These are phyloP conservation scores for Carex cristatella DNA, from an alignment of 176 grass and related monocot genomes.

Conservation along the genomic window DNA sequence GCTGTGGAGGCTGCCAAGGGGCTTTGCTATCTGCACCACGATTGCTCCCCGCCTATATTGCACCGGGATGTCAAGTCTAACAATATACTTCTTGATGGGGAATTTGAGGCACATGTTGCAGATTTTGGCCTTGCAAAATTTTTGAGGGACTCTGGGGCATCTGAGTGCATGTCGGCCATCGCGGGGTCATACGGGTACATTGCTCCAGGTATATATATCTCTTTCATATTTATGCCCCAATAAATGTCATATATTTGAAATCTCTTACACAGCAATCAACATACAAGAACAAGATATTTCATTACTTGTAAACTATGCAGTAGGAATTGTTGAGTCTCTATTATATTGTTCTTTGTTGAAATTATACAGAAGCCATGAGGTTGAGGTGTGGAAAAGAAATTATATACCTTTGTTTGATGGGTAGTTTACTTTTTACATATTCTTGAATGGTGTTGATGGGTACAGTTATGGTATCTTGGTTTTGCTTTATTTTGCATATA, in stretches of 20 bases:
- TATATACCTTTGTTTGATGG: not conserved
- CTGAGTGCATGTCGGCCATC: constrained; percentile 97
- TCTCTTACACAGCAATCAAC: not conserved
- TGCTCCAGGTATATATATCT: constrained; percentile 50
- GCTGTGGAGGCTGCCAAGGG: constrained; percentile 87
- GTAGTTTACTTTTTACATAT: not conserved
- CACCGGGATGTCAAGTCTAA: constrained; percentile 98
- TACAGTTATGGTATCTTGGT: not conserved
- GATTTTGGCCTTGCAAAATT: constrained; percentile 96
- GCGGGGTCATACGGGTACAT: constrained; percentile 96
- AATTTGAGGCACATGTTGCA: constrained; percentile 80
- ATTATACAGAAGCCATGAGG: not conserved
- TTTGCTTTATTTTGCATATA: not conserved
- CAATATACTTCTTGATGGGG: constrained; percentile 79
- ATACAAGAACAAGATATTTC: not conserved
- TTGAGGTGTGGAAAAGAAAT: not conserved
- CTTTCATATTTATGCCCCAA: not conserved
- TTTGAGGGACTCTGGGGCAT: constrained; percentile 45
- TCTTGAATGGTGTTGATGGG: not conserved
- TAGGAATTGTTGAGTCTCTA: not conserved
- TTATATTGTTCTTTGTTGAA: not conserved
- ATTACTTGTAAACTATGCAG: not conserved
- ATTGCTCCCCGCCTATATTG: constrained; percentile 78
- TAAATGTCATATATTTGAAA: not conserved
- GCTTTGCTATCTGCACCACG: constrained; percentile 95